These are phyloP conservation scores for Oehlia diaphana DNA, from an alignment of 192 early-diverging fungal species.

Conservation along the genomic window DNA sequence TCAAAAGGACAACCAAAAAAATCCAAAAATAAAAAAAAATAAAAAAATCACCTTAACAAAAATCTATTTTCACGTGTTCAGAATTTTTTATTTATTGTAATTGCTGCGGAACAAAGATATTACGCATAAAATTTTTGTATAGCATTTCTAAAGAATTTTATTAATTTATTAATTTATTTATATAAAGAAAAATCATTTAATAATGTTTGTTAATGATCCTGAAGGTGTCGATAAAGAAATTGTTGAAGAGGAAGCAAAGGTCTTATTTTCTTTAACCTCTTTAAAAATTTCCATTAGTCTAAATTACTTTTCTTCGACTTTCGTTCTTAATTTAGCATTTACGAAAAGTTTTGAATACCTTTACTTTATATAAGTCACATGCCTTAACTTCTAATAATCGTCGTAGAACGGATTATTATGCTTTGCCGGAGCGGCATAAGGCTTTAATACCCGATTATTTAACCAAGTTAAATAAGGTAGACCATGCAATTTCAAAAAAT, in stretches of 20 bases:
- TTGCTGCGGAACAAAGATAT: no score
- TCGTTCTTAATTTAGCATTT: slow-evolving; percentile 36
- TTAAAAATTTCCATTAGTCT: not conserved
- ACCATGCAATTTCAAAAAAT: slow-evolving; percentile 62
- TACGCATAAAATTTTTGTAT: not conserved
- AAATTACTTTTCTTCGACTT: no score
- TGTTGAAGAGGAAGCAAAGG: slow-evolving; percentile 5
- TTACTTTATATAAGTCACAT: slow-evolving; percentile 62
- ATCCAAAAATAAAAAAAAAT: no score
- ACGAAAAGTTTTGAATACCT: slow-evolving; percentile 57
- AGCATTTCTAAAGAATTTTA: not conserved
- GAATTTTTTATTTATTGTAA: no score
- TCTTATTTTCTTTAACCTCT: not conserved
- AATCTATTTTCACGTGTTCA: no score
- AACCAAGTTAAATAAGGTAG: slow-evolving; percentile 62
- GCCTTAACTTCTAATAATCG: slow-evolving; percentile 63
- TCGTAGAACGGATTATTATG: slow-evolving; percentile 58
- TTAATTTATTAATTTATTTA: no score
- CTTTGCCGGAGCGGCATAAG: slow-evolving; percentile 65
- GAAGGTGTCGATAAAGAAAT: not conserved
- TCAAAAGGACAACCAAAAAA: no score
- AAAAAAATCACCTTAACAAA: no score
- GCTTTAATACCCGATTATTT: slow-evolving; percentile 55
- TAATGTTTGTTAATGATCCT: slow-evolving; percentile 13
- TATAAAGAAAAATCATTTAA: not conserved